Percentiles rank a stretch among this genome's conserved stretches.
These are phyloP conservation scores for Sporothrix sp. DNA, from an alignment of 2,329 filamentous ascomycete species.

Conservation along the genomic window DNA sequence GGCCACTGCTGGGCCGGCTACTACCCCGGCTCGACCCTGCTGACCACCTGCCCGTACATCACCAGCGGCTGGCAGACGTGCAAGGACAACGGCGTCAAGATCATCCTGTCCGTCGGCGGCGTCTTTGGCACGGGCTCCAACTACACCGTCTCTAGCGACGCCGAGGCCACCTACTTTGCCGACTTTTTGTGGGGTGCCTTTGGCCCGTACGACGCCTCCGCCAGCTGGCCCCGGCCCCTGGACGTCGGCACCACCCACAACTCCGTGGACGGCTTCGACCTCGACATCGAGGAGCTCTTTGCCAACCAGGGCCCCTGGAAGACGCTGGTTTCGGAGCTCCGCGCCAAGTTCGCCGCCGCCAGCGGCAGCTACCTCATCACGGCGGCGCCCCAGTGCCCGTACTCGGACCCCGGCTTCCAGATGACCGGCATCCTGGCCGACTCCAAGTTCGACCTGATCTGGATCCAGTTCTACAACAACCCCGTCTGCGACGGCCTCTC, in stretches of 20 bases:
- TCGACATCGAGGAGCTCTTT: conserved; percentile 35
- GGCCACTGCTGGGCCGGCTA: conserved; percentile 26
- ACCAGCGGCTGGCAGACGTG: conserved; percentile 34
- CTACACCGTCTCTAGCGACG: conserved; percentile 26
- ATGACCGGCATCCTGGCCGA: conserved; percentile 34
- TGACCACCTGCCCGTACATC: conserved; percentile 26
- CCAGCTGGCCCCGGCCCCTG: conserved; percentile 32
- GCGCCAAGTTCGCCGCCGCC: conserved; percentile 16
- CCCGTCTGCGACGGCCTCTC: conserved; percentile 27
- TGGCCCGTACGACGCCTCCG: conserved; percentile 25
- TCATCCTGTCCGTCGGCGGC: conserved; percentile 55
- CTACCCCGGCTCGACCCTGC: conserved; percentile 26
- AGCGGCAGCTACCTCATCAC: conserved; percentile 36
- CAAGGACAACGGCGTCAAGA: conserved; percentile 49
- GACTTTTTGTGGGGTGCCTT: conserved; percentile 30
- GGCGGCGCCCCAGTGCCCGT: conserved; percentile 37
- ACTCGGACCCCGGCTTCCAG: conserved; percentile 28
- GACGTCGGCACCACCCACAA: conserved; percentile 27
- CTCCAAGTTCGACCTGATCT: conserved; percentile 33
- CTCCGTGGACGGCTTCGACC: conserved; percentile 43
- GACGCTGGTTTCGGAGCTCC: conserved; percentile 13
- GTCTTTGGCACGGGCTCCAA: conserved; percentile 24
- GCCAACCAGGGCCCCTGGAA: conserved; percentile 15
- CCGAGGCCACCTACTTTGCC: conserved; percentile 27
- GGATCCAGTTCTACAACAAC: conserved; percentile 42